Conservation (phyloP, 1,284 basidiomycete species). For the Melampsora allii-populina region DNA sequence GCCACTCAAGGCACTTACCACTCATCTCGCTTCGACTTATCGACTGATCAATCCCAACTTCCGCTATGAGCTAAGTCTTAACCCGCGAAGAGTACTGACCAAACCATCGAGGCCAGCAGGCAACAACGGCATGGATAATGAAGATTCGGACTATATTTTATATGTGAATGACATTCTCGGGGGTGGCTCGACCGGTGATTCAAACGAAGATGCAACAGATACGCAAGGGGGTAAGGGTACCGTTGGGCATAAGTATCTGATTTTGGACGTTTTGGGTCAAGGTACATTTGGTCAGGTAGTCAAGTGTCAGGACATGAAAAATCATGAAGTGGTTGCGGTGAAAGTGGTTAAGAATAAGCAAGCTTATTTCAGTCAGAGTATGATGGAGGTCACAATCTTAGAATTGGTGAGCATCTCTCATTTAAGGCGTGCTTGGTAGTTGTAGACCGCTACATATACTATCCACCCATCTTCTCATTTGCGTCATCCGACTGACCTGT, state of each 20-base stretch:
- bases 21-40: conserved; percentile 79
- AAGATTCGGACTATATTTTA: conserved; percentile 94
- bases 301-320: conserved; percentile 99
- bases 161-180: conserved; percentile 96
- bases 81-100: conserved; percentile 87
- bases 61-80: conserved; percentile 85
- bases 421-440: not conserved
- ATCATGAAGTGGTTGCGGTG: conserved; percentile 95
- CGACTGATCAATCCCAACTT: conserved; percentile 87
- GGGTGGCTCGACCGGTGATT: conserved; percentile 48
- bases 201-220: not conserved
- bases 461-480: not conserved
- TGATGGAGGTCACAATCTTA: conserved; percentile 99
- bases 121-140: conserved; percentile 94
- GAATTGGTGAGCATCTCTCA: conserved; percentile 67
- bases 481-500: not conserved
- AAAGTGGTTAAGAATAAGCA: conserved; percentile 99
- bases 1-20: conserved; percentile 80
- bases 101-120: conserved; percentile 90
- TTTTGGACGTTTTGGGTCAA: conserved; percentile 95
- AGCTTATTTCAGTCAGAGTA: conserved; percentile 97
- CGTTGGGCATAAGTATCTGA: conserved; percentile 71
- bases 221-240: not conserved
- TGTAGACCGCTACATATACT: too few species aligned
- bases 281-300: conserved; percentile 99